Evolutionary conservation across 768 basidiomycete genomes (phyloP), one percentile per base, ranked within the genome.

Genomic region (Leucosporidium creatinivorum): DNA sequence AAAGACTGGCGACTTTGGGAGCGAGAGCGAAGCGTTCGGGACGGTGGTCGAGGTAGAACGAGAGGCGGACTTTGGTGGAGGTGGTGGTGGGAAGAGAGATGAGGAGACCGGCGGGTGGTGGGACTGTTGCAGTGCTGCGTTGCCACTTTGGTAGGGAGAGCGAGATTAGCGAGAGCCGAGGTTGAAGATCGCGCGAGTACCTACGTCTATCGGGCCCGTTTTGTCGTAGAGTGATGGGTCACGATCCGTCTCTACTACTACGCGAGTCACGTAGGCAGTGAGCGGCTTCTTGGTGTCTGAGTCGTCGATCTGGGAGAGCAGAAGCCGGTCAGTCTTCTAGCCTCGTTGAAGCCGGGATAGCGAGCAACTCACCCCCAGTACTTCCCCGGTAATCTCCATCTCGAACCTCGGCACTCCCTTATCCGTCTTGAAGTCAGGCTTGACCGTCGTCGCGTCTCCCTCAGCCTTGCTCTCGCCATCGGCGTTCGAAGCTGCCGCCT

Each of bases 131-230:
- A 2, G 28, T 30, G 60, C 31, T 56, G 17, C 33, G 49, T 31
- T 26, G 56, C 26, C 23, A 48, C 47, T 48, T 8, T 1, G 7
- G 17, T 6, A 28, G 28, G 31, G 58, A 17, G 4, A 49, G 13
- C 49, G 26, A 31, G 44, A 18, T 59, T 1, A 55, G 17, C 23
- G 55, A 33, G 26, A 58, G 47, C 28, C 10, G 21, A 47, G 12
- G 25, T 9, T 10, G n/a, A 33, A 49, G 21, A 12, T 44, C 58
- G 51, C 33, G 59, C 10, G 12, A 39, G 39, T 19, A 65, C 83
- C 47, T 69, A 92, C 93, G 85, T 96, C 93, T 47, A 94, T 85
- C 21, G 93, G 86, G 73, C 93, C 94, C 26, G 87, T 85, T 59
- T 94, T 91, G 1, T 89, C 84, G 75, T 89, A 93, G 55, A 89